Evolutionary conservation across 148 eudicot species (phyloP).

Genomic region (Nyssa sinensis): DNA sequence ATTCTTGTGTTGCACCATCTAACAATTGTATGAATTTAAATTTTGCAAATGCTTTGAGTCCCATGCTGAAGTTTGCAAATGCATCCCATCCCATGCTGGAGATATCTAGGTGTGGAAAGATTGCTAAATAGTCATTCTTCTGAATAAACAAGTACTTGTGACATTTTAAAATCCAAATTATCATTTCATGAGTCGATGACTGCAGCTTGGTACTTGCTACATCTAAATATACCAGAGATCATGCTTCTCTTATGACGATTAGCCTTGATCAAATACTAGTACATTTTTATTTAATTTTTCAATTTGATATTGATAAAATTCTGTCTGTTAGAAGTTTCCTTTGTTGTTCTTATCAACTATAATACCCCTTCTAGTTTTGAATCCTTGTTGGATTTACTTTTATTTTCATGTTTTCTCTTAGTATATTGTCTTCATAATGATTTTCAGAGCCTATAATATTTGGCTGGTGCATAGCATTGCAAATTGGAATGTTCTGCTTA

Average conservation of each 20-base stretch:
- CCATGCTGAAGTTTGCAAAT: neutral
- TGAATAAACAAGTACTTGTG: neutral
- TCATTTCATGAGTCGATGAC: slow-evolving; percentile 19
- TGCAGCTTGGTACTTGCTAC: neutral
- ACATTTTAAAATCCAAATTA: neutral
- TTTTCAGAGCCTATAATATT: neutral
- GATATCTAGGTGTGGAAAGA: neutral
- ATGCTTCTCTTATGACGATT: neutral
- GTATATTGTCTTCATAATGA: no score
- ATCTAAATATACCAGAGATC: neutral
- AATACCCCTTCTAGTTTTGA: neutral
- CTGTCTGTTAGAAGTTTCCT: no score
- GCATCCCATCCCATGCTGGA: neutral
- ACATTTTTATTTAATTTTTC: neutral
- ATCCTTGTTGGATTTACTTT: no score
- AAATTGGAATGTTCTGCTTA: neutral
- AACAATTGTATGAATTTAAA: neutral
- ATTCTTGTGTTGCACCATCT: neutral
- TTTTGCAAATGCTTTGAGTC: slow-evolving; percentile 4
- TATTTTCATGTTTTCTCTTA: no score
- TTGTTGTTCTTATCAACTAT: neutral
- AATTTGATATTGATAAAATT: no score
- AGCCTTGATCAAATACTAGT: neutral
- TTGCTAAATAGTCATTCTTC: neutral
- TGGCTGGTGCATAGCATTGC: neutral